These are phyloP conservation scores for Xylaria sp. DNA, from an alignment of 2,329 filamentous ascomycete species.

Conservation along the genomic window DNA sequence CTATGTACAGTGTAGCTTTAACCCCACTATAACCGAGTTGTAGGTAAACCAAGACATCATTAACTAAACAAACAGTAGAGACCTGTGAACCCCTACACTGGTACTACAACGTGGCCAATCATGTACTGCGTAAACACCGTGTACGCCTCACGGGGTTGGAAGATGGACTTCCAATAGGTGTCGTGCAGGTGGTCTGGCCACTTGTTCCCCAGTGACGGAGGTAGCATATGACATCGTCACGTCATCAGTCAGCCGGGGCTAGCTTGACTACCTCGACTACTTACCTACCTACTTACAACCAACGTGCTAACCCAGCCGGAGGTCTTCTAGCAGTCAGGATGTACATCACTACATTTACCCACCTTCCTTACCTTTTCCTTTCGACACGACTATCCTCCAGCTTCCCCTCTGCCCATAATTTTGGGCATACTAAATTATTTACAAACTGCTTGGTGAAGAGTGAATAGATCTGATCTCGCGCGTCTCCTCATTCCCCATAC, in stretches of 20 bases:
- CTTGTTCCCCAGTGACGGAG: too few relatives aligned
- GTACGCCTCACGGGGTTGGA: too few relatives aligned
- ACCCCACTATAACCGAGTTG: too few relatives aligned
- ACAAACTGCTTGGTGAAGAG: background rate
- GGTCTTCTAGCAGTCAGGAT: too few relatives aligned
- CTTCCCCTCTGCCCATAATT: background rate
- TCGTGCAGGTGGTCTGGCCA: background rate
- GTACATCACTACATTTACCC: background rate
- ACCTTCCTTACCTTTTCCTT: background rate
- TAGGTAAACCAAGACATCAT: too few relatives aligned
- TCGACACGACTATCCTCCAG: background rate
- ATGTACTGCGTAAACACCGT: background rate
- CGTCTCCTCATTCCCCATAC: background rate
- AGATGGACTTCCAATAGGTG: too few relatives aligned
- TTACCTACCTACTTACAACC: too few relatives aligned
- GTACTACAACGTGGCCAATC: background rate
- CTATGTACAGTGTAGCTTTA: too few relatives aligned
- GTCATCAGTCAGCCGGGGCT: background rate
- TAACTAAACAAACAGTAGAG: too few relatives aligned
- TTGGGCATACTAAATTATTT: background rate
- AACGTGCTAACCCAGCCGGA: too few relatives aligned
- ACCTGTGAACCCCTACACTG: too few relatives aligned
- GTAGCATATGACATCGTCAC: slow-evolving; percentile 18
- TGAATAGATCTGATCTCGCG: background rate
- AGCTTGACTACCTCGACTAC: background rate